These are phyloP conservation scores for Neolentinus lepideus DNA, from an alignment of 1,284 basidiomycete genomes.

Conservation along the genomic window DNA sequence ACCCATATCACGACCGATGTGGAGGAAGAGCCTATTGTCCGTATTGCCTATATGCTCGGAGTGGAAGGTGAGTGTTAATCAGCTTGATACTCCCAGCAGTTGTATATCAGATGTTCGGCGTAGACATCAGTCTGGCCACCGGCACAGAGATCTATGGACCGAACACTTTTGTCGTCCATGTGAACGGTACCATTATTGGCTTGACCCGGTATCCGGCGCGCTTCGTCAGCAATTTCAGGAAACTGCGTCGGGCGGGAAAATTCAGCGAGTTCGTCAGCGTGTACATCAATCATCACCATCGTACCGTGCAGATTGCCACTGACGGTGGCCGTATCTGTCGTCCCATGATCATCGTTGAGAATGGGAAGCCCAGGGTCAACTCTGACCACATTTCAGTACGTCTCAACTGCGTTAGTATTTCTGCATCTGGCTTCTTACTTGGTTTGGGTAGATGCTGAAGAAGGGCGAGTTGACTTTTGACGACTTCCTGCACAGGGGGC, in stretches of 20 bases:
- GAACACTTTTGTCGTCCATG: slow-evolving; percentile 91
- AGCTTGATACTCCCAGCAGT: neutral
- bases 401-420: slow-evolving; percentile 8
- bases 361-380: slow-evolving; percentile 72
- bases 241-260: slow-evolving; percentile 84
- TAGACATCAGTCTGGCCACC: slow-evolving; percentile 90
- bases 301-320: slow-evolving; percentile 92
- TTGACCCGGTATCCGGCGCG: slow-evolving; percentile 82
- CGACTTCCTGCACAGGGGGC: slow-evolving; percentile 89
- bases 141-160: slow-evolving; percentile 94
- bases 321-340: slow-evolving; percentile 98
- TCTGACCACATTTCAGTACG: slow-evolving; percentile 77
- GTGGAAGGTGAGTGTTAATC: slow-evolving; percentile 69
- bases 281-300: slow-evolving; percentile 96
- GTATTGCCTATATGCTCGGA: slow-evolving; percentile 89
- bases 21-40: slow-evolving; percentile 91
- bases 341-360: slow-evolving; percentile 96
- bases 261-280: slow-evolving; percentile 97
- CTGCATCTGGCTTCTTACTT: slow-evolving; percentile 2
- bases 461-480: slow-evolving; percentile 81
- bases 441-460: slow-evolving; percentile 62
- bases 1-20: slow-evolving; percentile 99
- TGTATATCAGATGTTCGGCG: slow-evolving; percentile 10
- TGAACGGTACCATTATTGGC: slow-evolving; percentile 96
- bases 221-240: slow-evolving; percentile 90